Evolutionary conservation across 2,329 filamentous ascomycete species (phyloP), one percentile per base, ranked within the genome.

Genomic region (Blastomyces silverae): DNA sequence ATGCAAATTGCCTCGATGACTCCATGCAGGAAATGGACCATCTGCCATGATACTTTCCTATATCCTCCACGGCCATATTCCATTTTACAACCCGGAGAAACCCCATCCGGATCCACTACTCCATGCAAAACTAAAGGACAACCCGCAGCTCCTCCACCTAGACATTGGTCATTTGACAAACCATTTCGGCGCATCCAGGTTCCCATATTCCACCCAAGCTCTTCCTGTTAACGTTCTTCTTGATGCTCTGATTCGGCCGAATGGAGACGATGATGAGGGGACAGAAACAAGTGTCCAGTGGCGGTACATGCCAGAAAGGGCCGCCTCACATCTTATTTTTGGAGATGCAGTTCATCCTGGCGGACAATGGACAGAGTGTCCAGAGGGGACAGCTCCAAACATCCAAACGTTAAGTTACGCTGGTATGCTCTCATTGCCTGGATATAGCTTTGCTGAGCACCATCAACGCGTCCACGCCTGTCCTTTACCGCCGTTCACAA

Each of bases 351-450:
- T 74, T 10, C 73, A 78, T 52, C 77, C 83, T 1, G 85, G 85
- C 20, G 85, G 85, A 7, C 84, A 87, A 71, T 87, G 85, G 85
- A 81, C 80, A 0, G 82, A 84, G 61, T 81, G 84, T 64, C 79
- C 81, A 0, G 77, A 80, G 17, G 77, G 77, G 34, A 79, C 81
- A 3, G 84, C 80, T 70, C 81, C 80, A 73, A 79, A 85, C 64
- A 85, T 86, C 67, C 83, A 82, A 55, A 83, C 84, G 0, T 71
- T 87, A 72, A 86, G 84, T 72, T 87, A 87, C 75, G 83, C 84
- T 2, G 83, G 85, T 65, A 84, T 85, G 80, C 77, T 87, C 7
- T 85, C 83, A 17, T 75, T 87, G 34, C 85, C 85, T 0, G 84
- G 82, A 0, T 87, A 86, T 70, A 81, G 81, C 6, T 85, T 85